Percentiles rank a stretch among this genome's conserved stretches.
Conservation (phyloP, 2,329 filamentous ascomycete genomes). For the Paecilomyces sp. region DNA sequence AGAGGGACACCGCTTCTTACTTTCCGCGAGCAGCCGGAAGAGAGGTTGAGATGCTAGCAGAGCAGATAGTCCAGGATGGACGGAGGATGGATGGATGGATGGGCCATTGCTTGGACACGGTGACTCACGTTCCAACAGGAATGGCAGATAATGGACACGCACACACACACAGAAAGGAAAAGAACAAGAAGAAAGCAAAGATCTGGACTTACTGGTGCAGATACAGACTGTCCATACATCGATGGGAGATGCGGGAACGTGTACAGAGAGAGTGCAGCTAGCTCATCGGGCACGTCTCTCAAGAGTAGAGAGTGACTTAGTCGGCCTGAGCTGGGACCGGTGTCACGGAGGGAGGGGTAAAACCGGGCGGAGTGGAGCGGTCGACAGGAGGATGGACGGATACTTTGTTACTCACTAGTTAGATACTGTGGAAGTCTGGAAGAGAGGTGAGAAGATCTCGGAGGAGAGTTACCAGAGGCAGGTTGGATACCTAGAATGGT, state of each 20-base stretch:
- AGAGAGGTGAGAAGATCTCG: too few species aligned
- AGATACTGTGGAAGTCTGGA: too few species aligned
- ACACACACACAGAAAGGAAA: not conserved
- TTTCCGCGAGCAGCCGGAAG: slow-evolving; percentile 4
- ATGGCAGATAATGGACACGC: too few species aligned
- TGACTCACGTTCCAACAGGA: not conserved
- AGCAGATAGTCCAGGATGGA: too few species aligned
- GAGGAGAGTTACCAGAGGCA: too few species aligned
- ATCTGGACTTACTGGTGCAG: not conserved
- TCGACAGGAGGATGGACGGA: not conserved
- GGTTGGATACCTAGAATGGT: too few species aligned
- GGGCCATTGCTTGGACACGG: not conserved
- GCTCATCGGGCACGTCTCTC: not conserved
- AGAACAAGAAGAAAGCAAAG: not conserved
- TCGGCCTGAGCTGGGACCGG: not conserved
- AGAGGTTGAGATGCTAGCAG: not conserved
- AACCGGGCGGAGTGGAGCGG: not conserved
- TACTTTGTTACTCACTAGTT: too few species aligned
- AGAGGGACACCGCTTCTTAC: not conserved
- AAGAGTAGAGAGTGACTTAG: not conserved
- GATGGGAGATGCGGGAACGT: not conserved
- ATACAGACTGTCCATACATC: not conserved
- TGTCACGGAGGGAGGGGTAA: not conserved
- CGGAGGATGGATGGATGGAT: too few species aligned
- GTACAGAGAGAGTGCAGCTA: not conserved